Evolutionary conservation across 2,329 filamentous ascomycete species (phyloP).

Genomic region (Aspergillus arachidicola): DNA sequence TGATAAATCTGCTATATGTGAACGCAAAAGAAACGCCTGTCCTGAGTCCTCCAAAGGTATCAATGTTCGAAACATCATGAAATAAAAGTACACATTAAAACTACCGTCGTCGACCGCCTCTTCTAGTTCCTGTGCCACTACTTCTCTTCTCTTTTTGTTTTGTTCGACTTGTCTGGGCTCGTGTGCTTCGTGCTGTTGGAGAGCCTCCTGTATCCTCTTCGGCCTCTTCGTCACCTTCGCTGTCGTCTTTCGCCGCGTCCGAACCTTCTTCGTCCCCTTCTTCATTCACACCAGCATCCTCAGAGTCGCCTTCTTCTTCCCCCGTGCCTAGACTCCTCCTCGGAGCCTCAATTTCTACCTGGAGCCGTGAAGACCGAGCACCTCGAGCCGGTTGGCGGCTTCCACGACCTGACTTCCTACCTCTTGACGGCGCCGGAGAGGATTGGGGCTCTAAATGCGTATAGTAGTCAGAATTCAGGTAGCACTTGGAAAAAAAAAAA

Average conservation of each 20-base stretch:
- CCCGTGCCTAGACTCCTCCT: slow-evolving; percentile 32
- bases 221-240: slow-evolving; percentile 41
- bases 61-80: slow-evolving; percentile 14
- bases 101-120: slow-evolving; percentile 39
- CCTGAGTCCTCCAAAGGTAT: slow-evolving; percentile 30
- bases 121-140: slow-evolving; percentile 39
- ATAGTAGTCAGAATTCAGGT: not conserved
- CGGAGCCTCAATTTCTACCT: slow-evolving; percentile 40
- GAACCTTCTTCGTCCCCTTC: slow-evolving; percentile 42
- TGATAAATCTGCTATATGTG: not conserved
- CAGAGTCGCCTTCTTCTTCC: slow-evolving; percentile 44
- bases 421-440: slow-evolving; percentile 46
- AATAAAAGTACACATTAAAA: slow-evolving; percentile 7
- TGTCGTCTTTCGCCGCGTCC: slow-evolving; percentile 39
- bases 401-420: slow-evolving; percentile 38
- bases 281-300: slow-evolving; percentile 41
- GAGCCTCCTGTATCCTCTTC: slow-evolving; percentile 41
- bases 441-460: slow-evolving; percentile 43
- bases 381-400: slow-evolving; percentile 38
- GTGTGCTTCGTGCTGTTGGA: slow-evolving; percentile 36
- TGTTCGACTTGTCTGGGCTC: slow-evolving; percentile 38
- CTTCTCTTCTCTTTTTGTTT: slow-evolving; percentile 41
- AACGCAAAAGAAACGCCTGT: slow-evolving; percentile 18
- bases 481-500: not conserved
- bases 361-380: slow-evolving; percentile 42